A percentile compares a stretch with the other conserved stretches of the same genome.
These are phyloP conservation scores for Dictyostelium purpureum DNA, from an alignment of 78 protist species.

Conservation along the genomic window DNA sequence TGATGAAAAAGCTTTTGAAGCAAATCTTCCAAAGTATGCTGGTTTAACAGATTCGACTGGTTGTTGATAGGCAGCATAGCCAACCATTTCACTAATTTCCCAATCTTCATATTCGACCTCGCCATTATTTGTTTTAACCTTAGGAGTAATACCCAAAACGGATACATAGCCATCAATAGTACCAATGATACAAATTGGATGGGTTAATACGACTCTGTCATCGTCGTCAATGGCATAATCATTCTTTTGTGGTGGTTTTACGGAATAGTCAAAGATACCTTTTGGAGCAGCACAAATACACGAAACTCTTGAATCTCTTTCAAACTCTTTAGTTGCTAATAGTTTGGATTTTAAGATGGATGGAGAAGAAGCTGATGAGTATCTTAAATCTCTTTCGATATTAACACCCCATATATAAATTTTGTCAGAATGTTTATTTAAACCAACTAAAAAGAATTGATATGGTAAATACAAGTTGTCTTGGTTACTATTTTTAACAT, in stretches of 20 bases:
- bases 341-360: slow-evolving; percentile 12
- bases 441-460: slow-evolving; percentile 32
- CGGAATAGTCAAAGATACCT: slow-evolving; percentile 16
- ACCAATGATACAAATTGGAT: slow-evolving; percentile 53
- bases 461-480: not conserved
- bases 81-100: slow-evolving; percentile 11
- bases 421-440: slow-evolving; percentile 17
- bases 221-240: not conserved
- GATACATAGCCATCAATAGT: slow-evolving; percentile 30
- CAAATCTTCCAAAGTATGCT: slow-evolving; percentile 68
- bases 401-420: slow-evolving; percentile 50
- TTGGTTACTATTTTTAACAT: not conserved
- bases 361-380: slow-evolving; percentile 8
- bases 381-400: not conserved
- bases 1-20: slow-evolving; percentile 20
- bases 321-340: slow-evolving; percentile 28
- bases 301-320: not conserved
- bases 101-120: not conserved
- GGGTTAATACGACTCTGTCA: not conserved
- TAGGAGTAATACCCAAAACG: slow-evolving; percentile 27
- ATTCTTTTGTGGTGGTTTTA: not conserved
- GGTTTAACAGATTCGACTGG: slow-evolving; percentile 59
- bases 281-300: slow-evolving; percentile 63
- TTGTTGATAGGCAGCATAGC: slow-evolving; percentile 47
- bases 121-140: not conserved